phyloP scores from a whole-genome alignment of 1,284 basidiomycete genomes.

The Thecaphora thlaspeos region DNA sequence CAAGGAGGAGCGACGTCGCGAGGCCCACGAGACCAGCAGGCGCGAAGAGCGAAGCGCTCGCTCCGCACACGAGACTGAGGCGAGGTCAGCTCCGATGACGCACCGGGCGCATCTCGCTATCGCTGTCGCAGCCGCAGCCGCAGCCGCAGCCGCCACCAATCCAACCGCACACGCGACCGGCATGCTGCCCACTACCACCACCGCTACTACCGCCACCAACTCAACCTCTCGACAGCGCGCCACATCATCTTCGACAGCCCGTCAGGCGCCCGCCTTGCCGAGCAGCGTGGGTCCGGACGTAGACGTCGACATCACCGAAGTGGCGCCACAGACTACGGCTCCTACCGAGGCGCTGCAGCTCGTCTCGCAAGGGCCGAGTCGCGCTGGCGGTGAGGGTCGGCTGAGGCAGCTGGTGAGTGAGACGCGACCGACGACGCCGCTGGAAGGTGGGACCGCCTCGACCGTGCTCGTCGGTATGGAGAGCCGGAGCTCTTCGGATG shows the following conservation, averaged over 20 bases:
- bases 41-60: slow-evolving; percentile 29
- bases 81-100: slow-evolving; percentile 7
- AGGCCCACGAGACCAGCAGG: slow-evolving; percentile 21
- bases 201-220: slow-evolving; percentile 12
- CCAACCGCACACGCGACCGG: too few relatives aligned
- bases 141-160: too few relatives aligned
- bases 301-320: too few relatives aligned
- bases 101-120: slow-evolving; percentile 6
- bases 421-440: slow-evolving; percentile 34
- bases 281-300: too few relatives aligned
- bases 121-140: too few relatives aligned
- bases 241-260: too few relatives aligned
- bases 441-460: slow-evolving; percentile 22
- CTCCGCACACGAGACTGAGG: slow-evolving; percentile 8
- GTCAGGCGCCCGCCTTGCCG: too few relatives aligned
- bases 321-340: too few relatives aligned
- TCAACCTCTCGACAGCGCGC: neutral
- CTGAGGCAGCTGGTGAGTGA: slow-evolving; percentile 8
- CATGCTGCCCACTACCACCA: slow-evolving; percentile 2
- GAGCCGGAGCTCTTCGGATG: slow-evolving; percentile 22
- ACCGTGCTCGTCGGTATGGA: slow-evolving; percentile 26
- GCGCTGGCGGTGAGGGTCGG: too few relatives aligned
- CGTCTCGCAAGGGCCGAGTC: too few relatives aligned
- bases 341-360: too few relatives aligned
- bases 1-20: slow-evolving; percentile 29